phyloP scores from a whole-genome alignment of 1,139 yeast genomes.

The Yamadazyma triangularis region DNA sequence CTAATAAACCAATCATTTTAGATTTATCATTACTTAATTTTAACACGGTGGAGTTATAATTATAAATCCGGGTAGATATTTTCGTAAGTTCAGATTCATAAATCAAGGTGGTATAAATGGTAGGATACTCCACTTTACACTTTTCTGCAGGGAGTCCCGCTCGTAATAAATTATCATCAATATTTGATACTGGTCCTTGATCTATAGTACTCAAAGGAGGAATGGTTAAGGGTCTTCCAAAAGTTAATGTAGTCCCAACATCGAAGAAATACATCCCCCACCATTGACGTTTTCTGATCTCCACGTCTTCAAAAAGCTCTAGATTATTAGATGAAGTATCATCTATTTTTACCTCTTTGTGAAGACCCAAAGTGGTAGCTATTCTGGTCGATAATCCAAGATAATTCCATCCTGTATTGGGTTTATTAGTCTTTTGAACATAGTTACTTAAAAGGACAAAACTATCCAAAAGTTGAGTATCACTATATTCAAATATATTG shows the following conservation, averaged over 20 bases:
- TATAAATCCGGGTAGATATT: slow-evolving; percentile 47
- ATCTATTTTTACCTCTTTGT: slow-evolving; percentile 15
- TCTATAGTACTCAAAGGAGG: slow-evolving; percentile 51
- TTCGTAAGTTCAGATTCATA: slow-evolving; percentile 52
- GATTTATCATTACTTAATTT: slow-evolving; percentile 17
- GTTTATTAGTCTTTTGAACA: slow-evolving; percentile 59
- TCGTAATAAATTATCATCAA: slow-evolving; percentile 43
- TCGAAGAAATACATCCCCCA: slow-evolving; percentile 64
- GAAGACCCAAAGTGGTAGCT: slow-evolving; percentile 60
- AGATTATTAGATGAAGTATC: slow-evolving; percentile 5
- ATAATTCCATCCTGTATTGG: slow-evolving; percentile 48
- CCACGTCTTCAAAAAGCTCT: slow-evolving; percentile 19
- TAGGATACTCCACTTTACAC: slow-evolving; percentile 34
- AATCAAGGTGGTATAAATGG: slow-evolving; percentile 57
- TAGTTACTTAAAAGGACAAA: slow-evolving; percentile 55
- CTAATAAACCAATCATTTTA: slow-evolving; percentile 43
- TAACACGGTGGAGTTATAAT: slow-evolving; percentile 21
- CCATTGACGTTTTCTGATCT: slow-evolving; percentile 51
- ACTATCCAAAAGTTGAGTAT: slow-evolving; percentile 51
- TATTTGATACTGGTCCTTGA: slow-evolving; percentile 45
- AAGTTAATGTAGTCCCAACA: slow-evolving; percentile 60
- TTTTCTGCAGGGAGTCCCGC: slow-evolving; percentile 16
- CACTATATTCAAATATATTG: slow-evolving; percentile 35
- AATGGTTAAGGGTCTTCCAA: slow-evolving; percentile 60
- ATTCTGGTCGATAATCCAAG: slow-evolving; percentile 62